Percentiles rank a stretch among this genome's conserved stretches.
Evolutionary conservation across 768 basidiomycete genomes (phyloP).

Genomic region (Tulasnella sp.): DNA sequence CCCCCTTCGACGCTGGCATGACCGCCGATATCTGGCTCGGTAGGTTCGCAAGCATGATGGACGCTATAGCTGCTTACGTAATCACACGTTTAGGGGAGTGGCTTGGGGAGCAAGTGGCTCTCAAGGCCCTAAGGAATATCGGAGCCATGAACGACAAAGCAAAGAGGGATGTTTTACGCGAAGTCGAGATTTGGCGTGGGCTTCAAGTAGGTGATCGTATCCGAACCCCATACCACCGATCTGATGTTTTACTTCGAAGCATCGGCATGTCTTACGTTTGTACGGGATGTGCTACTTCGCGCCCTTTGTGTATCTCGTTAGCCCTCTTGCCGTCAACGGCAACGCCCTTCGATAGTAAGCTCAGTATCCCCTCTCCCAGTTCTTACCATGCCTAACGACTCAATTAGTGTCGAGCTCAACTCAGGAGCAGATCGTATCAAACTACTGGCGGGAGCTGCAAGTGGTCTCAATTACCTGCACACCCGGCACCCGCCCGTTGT

Average conservation of each 20-base stretch:
- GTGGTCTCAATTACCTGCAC: conserved; percentile 27
- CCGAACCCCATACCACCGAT: conserved; percentile 41
- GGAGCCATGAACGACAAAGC: conserved; percentile 36
- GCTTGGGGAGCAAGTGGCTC: conserved; percentile 45
- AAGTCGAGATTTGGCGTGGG: conserved; percentile 44
- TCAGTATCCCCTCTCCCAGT: conserved; percentile 35
- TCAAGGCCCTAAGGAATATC: conserved; percentile 41
- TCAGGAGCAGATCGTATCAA: conserved; percentile 22
- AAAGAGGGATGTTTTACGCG: conserved; percentile 44
- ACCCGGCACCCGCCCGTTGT: conserved; percentile 17
- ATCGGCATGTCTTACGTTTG: conserved; percentile 24
- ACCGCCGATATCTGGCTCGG: conserved; percentile 44
- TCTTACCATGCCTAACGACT: conserved; percentile 40
- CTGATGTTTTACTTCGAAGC: conserved; percentile 39
- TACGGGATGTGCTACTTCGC: not conserved
- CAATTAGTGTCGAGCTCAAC: conserved; percentile 31
- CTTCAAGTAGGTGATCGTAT: conserved; percentile 41
- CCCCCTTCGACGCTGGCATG: conserved; percentile 38
- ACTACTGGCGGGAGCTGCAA: conserved; percentile 2
- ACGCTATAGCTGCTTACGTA: not conserved
- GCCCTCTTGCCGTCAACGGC: conserved; percentile 47
- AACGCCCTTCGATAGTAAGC: conserved; percentile 41
- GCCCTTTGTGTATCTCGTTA: conserved; percentile 37
- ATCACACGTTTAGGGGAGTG: conserved; percentile 39
- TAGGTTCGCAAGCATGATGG: conserved; percentile 24